Evolutionary conservation across 208 protist species (phyloP), one percentile per base, ranked within the genome.

Genomic region (Balamuthia mandrillaris): DNA sequence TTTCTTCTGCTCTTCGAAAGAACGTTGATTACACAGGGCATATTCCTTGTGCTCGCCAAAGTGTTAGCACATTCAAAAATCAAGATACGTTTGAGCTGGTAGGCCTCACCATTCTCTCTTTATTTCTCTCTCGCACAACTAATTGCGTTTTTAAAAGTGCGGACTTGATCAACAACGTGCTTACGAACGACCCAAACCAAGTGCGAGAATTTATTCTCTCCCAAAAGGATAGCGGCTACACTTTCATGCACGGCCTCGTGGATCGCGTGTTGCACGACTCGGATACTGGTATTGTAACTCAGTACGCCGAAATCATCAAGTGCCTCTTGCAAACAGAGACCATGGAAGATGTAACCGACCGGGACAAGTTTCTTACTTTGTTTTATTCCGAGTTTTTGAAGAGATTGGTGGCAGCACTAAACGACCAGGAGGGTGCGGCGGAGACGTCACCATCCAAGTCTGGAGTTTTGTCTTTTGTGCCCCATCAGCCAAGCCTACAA

Each of bases 321-420:
- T 74, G 33, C 14, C 44, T 87, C 21, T 33, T 87, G 10, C 72
- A 87, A 31, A 74, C 65, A 21, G 65, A 74, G 37, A 74, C 65
- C 33, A 44, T 74, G 65, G 65, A 74, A 24, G 65, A 74, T 37
- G 65, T 74, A 24, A 1, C 65, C 65, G 65, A 74, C 33, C 45
- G 74, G 41, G 87, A 90, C 27, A 56, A 78, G 44, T 87, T 90
- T 52, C 84, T 90, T 18, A 86, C 86, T 39, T 65, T 86, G n/a
- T 90, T 90, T 60, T 90, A 90, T 70, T 63, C 83, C n/a, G 39
- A 52, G 39, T 84, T 84, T 31, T 49, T 88, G 60, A n/a, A 66
- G 12, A 24, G 47, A 16, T 70, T 86, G 63, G 35, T 79, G 44
- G 70, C 68, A 29, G 68, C 83, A 9, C 14, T 86, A 49, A 29